A percentile compares a stretch with the other conserved stretches of the same genome.
phyloP scores from a whole-genome alignment of 768 basidiomycete genomes.

The Lentinula edodes region DNA sequence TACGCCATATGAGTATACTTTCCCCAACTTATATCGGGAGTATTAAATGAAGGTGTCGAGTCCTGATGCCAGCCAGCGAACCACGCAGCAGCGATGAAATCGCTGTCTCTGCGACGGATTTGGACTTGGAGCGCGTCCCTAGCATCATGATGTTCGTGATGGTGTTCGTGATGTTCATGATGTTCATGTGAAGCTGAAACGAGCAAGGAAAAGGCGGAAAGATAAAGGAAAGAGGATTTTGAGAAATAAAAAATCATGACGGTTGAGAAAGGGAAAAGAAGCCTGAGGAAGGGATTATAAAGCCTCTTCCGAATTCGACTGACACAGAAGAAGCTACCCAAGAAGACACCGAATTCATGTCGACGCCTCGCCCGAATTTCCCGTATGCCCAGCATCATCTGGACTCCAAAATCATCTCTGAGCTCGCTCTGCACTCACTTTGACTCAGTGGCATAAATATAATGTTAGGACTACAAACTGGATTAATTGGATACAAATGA shows the following conservation, averaged over 20 bases:
- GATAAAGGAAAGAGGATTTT: neutral
- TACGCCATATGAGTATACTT: slow-evolving; percentile 66
- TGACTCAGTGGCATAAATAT: neutral
- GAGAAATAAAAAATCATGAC: neutral
- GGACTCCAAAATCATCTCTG: no score
- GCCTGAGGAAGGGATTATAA: neutral
- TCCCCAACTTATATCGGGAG: slow-evolving; percentile 47
- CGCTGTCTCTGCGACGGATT: slow-evolving; percentile 3
- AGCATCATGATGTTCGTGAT: neutral
- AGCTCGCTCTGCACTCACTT: no score
- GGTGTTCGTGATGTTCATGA: neutral
- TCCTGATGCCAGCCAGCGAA: slow-evolving; percentile 61
- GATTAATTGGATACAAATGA: slow-evolving; percentile 1
- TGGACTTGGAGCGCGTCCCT: neutral
- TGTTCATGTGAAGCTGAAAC: neutral
- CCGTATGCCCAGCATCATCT: no score
- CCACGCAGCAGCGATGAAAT: slow-evolving; percentile 51
- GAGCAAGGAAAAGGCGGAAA: neutral
- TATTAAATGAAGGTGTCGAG: slow-evolving; percentile 29
- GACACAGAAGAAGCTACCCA: neutral
- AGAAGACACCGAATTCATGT: neutral
- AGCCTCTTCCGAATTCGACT: neutral
- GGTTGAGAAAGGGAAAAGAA: neutral
- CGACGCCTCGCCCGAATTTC: no score
- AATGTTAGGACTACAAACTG: neutral